Evolutionary conservation across 805 yeast species (phyloP), one percentile per base, ranked within the genome.

Genomic region (Spathaspora sp.): DNA sequence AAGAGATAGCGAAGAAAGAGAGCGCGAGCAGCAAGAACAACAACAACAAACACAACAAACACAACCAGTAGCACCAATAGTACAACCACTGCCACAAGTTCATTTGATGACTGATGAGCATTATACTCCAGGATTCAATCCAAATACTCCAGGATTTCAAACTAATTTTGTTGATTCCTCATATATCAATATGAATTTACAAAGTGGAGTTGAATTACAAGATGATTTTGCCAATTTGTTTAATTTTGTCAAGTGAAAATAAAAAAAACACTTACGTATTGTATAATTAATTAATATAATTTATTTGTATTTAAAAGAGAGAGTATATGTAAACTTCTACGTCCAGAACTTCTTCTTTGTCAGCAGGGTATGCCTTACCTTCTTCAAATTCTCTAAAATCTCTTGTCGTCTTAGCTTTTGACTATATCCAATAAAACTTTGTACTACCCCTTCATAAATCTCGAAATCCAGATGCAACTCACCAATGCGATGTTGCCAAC

Each of bases 351-450:
- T 58, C 18, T 44, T 45, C 42, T 49, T 46, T 32, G 55, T 47
- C 54, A 56, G 26, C 26, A 23, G 52, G 51, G 60, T 65, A 47
- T 49, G 56, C 50, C 66, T 69, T 5, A 68, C 54, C 49, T 63
- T 60, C 42, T 65, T 64, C 56, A 73, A 62, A 50, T 64, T 64
- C 49, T 61, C 73, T 46, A 70, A 54, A 23, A 74, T 60, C 54
- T 73, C 77, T 42, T 73, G 72, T 48, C 93, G 75, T 58, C 87
- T 79, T 48, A 87, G 60, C 59, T 89, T 81, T 66, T 94, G 97
- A 6, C 96, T 87, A 64, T 92, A 91, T 7, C 96, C 97, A 14
- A 92, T 88, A 58, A 92, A 71, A 60, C 89, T 91, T 62, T 90
- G 96, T 42, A 94, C 91, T 57, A 94, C 96, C 2, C 86, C 78